Evolutionary conservation across 2,329 filamentous ascomycete species (phyloP).

Genomic region (Cytospora chrysosperma): DNA sequence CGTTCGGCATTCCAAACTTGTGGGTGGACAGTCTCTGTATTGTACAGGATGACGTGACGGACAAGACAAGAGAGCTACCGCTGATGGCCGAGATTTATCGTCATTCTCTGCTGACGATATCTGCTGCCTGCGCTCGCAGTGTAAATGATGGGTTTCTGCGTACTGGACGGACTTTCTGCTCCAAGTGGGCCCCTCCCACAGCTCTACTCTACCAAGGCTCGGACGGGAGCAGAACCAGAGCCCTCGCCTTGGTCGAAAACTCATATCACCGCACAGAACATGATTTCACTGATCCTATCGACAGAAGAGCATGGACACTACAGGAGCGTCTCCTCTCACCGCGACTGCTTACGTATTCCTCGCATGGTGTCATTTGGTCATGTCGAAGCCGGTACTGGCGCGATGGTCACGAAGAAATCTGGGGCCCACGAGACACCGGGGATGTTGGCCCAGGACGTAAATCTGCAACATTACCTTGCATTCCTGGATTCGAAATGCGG

Average conservation of each 20-base stretch:
- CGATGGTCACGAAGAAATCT: neutral
- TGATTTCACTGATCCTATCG: neutral
- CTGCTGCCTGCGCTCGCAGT: neutral
- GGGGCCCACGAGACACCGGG: neutral
- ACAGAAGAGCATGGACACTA: neutral
- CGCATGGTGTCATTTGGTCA: neutral
- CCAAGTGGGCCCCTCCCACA: neutral
- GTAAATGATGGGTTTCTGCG: neutral
- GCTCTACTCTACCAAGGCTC: neutral
- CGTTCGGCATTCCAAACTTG: neutral
- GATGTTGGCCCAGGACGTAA: neutral
- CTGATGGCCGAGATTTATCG: neutral
- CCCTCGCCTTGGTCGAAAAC: neutral
- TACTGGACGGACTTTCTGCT: neutral
- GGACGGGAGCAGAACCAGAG: neutral
- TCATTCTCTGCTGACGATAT: neutral
- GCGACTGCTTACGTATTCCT: neutral
- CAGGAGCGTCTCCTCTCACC: neutral
- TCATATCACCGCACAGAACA: fast-evolving
- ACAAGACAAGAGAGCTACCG: neutral
- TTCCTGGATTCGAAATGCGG: neutral
- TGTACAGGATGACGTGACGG: neutral
- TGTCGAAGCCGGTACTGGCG: neutral
- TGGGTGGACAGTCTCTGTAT: constrained; percentile 10
- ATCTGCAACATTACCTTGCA: neutral